Base-by-base conservation (phyloP, 2,329 filamentous ascomycete species). In the Teratosphaeria zuluensis region DNA sequence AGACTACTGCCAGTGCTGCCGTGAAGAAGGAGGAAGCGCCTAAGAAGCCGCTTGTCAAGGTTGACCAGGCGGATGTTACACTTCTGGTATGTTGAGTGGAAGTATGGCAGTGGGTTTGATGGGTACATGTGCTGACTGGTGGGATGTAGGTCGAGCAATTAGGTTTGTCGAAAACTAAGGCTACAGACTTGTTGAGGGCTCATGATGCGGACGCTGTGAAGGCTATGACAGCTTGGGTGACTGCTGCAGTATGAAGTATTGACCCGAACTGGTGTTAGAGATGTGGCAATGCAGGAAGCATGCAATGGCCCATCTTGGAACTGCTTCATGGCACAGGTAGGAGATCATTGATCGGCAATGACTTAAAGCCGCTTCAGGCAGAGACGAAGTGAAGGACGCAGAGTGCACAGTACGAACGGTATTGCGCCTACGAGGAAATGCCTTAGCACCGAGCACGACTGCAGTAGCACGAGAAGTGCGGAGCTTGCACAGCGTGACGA, bases 151-250 rank as follows among this genome's bases (percentile, higher is more conserved):
- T 88, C 12, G 84, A 88, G 54, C 81, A 92, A 70, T 79, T 92
- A 33, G 88, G 92, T 61, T 70, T 92, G 38, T 75, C 82, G 1
- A 91, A 89, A 73, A 66, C 76, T 2, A 90, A 86, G 72, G 89
- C 87, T 1, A 91, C 86, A 1, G 89, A 92, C 61, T 73, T 92
- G 55, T 78, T 94, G 4, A 86, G 85, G 71, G 77, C 81, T 4
- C 79, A 91, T 66, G 87, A 90, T 55, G 89, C 88, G 2, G 80
- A 90, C 68, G 82, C 81, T 1, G 78, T 86, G 46, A 80, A 82
- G 71, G 88, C 88, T 1, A 81, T 92, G 77, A 80, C 74, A 59
- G 83, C 84, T 0, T 90, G 77, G 68, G 72, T 83, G 32, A 69
- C 71, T 33, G 59, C 63, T 21, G 55, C 61, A 46, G 59, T 60